Conservation (phyloP, 2,329 filamentous ascomycete species). For the Aureobasidium sp. region DNA sequence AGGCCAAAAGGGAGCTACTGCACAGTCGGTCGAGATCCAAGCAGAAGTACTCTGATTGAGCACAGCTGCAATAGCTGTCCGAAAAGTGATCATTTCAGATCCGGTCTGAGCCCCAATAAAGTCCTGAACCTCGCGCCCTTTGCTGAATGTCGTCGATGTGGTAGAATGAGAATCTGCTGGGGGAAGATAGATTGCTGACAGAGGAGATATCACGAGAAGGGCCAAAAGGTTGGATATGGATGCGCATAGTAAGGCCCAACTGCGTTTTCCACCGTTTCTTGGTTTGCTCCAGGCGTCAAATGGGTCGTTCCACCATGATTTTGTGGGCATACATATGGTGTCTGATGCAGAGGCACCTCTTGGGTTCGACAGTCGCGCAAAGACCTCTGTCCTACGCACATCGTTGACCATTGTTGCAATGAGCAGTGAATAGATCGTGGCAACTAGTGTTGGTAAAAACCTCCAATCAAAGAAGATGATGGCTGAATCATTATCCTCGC, state of each 20-base stretch:
- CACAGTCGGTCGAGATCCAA: neutral
- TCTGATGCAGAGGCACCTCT: neutral
- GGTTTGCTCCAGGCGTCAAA: neutral
- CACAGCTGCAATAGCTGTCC: neutral
- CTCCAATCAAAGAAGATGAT: neutral
- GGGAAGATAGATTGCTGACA: neutral
- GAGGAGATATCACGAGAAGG: neutral
- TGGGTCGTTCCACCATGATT: neutral
- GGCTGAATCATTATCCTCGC: neutral
- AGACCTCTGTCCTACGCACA: neutral
- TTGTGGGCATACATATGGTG: neutral
- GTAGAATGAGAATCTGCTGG: neutral
- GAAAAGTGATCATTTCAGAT: neutral
- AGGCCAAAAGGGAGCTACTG: neutral
- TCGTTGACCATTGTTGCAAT: neutral
- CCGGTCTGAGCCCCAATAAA: too few species aligned
- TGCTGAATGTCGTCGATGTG: neutral
- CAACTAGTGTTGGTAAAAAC: neutral
- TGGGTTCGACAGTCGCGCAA: neutral
- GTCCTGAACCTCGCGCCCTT: neutral
- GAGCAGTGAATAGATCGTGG: neutral
- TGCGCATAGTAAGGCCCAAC: neutral
- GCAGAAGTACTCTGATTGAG: neutral
- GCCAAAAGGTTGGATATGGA: neutral
- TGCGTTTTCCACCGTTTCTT: neutral